Base-by-base conservation (phyloP, 1,284 basidiomycete genomes). In the Sutorius eximius region DNA sequence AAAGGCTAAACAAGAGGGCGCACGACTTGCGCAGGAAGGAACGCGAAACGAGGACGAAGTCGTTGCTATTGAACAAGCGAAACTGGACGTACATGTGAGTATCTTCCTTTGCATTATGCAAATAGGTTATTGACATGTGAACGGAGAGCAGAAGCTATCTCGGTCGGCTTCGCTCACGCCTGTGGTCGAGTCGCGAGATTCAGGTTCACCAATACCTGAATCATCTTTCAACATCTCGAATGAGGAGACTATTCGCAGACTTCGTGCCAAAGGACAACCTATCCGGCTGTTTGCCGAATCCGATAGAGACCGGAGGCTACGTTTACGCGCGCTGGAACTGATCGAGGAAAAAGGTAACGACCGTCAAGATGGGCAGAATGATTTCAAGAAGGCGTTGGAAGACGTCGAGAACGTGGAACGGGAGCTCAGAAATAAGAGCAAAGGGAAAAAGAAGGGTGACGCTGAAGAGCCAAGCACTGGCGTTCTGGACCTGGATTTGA, bases 271-370 rank as follows among this genome's bases (percentile, higher is more conserved):
- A 69, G 93, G 92, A 27, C 93, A 99, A 69, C 97, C 97, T 3
- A 92, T 99, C 58, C 85, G 94, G 10, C 77, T 99, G 3, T 99
- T 99, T 68, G 97, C 88, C 41, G 97, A 99, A 71, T 85, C 88
- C 0, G 96, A 99, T 75, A 93, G 93, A 73, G 97, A 98, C 46
- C 81, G 96, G 10, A 79, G 95, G 38, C 74, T 98, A 24, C 86
- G 97, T 16, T 73, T 99, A 24, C 85, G 96, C 53, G 95, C 96
- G 0, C 76, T 99, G 15, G 96, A 99, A 71, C 81, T 99, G 46
- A 90, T 97, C 57, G 95, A 97, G 65, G 92, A 94, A 71, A 87
- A 90, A 55, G 89, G 86, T 7, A 82, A 86, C 52, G 89, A 86
- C 57, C 80, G 83, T 34, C 83, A 85, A 53, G 86, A 86, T 34